These are phyloP conservation scores for Boletus fagicola DNA, from an alignment of 768 basidiomycete species.

Conservation along the genomic window DNA sequence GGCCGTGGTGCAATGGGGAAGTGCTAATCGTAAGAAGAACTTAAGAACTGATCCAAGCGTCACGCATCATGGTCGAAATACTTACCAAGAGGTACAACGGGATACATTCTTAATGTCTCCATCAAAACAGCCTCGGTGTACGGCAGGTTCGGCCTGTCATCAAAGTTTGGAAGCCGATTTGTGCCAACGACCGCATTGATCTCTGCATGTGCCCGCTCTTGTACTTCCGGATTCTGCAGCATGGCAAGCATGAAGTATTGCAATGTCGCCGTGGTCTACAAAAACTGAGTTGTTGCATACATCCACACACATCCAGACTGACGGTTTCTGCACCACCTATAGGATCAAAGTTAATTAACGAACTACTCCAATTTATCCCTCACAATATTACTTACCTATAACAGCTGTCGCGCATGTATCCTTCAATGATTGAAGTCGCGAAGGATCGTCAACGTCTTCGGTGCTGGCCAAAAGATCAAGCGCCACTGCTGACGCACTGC, in stretches of 20 bases:
- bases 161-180: slow-evolving; percentile 26
- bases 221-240: slow-evolving; percentile 32
- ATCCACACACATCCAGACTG: not conserved
- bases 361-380: not conserved
- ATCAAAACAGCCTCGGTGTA: slow-evolving; percentile 26
- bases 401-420: slow-evolving; percentile 12
- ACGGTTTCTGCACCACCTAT: slow-evolving; percentile 11
- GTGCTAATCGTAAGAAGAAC: slow-evolving; percentile 1
- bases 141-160: slow-evolving; percentile 24
- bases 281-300: not conserved
- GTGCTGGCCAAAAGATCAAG: slow-evolving; percentile 7
- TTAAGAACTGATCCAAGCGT: not conserved
- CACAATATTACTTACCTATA: not conserved
- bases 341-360: not conserved
- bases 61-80: not conserved
- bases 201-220: slow-evolving; percentile 31
- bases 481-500: slow-evolving; percentile 12
- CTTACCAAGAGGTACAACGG: slow-evolving; percentile 19
- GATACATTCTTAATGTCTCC: not conserved
- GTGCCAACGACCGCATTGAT: slow-evolving; percentile 30
- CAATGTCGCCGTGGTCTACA: slow-evolving; percentile 10
- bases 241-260: slow-evolving; percentile 34
- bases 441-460: slow-evolving; percentile 3
- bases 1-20: slow-evolving; percentile 19
- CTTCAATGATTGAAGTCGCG: slow-evolving; percentile 11